Evolutionary conservation across 106 monocot genomes (phyloP).

Genomic region (Alisma plantagoaquatica): DNA sequence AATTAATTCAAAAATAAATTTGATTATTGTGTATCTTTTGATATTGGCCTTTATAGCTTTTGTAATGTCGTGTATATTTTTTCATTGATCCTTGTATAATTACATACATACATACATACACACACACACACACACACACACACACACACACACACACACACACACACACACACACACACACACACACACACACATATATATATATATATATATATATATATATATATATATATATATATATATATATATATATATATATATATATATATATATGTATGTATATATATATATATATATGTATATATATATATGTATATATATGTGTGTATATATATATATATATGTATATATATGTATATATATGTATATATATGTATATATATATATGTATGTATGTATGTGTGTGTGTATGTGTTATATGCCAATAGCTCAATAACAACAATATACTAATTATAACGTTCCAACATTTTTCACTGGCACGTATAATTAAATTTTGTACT

Average conservation of each 20-base stretch:
- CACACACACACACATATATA: neutral
- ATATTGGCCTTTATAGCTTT: too few relatives aligned
- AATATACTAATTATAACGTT: too few relatives aligned
- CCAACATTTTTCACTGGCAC: too few relatives aligned
- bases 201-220: neutral
- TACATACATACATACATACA: constrained; percentile 1
- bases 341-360: neutral
- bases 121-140: neutral
- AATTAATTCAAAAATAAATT: too few relatives aligned
- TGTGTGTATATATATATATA: neutral
- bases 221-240: neutral
- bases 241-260: neutral
- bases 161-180: neutral
- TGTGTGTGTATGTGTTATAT: too few relatives aligned
- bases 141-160: neutral
- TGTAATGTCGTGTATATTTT: too few relatives aligned
- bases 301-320: neutral
- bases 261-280: neutral
- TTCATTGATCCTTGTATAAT: too few relatives aligned
- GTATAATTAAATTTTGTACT: too few relatives aligned
- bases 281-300: neutral
- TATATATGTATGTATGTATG: too few relatives aligned
- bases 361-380: neutral
- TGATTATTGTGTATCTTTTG: too few relatives aligned
- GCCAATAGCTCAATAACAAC: too few relatives aligned